A percentile compares a stretch with the other conserved stretches of the same genome.
These are phyloP conservation scores for Syzygium malaccense DNA, from an alignment of 441 rosid genomes.

Conservation along the genomic window DNA sequence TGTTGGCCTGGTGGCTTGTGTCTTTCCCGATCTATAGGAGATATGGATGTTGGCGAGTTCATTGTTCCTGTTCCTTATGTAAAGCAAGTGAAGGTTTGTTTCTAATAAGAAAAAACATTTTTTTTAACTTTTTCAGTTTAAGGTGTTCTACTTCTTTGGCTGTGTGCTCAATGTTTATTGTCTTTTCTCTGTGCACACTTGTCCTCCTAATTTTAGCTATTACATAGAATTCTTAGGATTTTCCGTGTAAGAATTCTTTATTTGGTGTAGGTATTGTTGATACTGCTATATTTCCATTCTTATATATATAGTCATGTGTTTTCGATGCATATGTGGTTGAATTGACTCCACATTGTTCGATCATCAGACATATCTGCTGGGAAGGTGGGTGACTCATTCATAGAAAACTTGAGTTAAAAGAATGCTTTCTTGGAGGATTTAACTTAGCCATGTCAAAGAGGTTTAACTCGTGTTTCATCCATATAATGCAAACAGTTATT, in stretches of 20 bases:
- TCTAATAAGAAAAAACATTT: neutral
- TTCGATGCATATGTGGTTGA: neutral
- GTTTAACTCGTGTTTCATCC: neutral
- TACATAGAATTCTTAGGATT: neutral
- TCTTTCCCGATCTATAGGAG: conserved; percentile 98
- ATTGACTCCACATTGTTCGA: neutral
- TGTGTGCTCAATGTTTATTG: neutral
- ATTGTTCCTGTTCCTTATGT: conserved; percentile 98
- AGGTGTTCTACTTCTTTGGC: neutral
- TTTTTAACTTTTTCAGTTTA: neutral
- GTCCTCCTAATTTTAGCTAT: neutral
- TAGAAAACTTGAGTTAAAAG: neutral
- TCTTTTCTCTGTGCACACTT: neutral
- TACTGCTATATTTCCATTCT: neutral
- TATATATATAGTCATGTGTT: neutral
- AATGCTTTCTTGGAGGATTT: neutral
- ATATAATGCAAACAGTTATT: neutral
- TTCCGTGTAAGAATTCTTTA: neutral
- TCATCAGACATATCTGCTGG: neutral
- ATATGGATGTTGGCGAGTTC: conserved; percentile 91
- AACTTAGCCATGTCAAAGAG: neutral
- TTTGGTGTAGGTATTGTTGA: neutral
- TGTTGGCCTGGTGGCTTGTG: conserved; percentile 99
- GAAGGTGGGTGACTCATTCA: neutral
- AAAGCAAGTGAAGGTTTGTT: conserved; percentile 95